Evolutionary conservation across 495 filamentous ascomycete genomes (phyloP).

Genomic region (Neurospora tetrasperma): DNA sequence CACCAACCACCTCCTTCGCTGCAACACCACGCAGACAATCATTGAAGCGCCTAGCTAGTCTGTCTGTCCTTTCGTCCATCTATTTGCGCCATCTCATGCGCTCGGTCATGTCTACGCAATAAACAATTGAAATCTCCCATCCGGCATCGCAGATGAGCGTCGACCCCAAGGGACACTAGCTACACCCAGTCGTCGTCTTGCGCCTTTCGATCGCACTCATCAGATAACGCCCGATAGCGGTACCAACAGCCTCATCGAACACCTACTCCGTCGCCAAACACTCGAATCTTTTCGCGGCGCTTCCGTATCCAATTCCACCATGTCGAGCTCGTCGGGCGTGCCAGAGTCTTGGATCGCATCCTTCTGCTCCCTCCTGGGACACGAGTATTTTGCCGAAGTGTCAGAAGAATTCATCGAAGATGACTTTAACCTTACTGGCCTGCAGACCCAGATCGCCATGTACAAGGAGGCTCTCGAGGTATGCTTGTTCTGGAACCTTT

Average conservation of each 20-base stretch:
- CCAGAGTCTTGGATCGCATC: slow-evolving; percentile 96
- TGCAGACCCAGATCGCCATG: slow-evolving; percentile 93
- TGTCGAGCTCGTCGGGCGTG: slow-evolving; percentile 68
- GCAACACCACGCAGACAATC: not conserved
- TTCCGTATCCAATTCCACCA: slow-evolving; percentile 11
- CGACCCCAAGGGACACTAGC: not conserved
- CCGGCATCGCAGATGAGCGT: not conserved
- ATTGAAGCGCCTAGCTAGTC: not conserved
- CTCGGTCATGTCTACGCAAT: slow-evolving; percentile 17
- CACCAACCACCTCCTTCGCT: not conserved
- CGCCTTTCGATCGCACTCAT: not conserved
- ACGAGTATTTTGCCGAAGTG: slow-evolving; percentile 98
- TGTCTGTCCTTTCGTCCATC: not conserved
- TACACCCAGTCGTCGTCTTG: not conserved
- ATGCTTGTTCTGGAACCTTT: slow-evolving; percentile 3
- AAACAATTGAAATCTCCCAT: not conserved
- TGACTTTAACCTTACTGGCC: slow-evolving; percentile 95
- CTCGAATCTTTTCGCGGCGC: not conserved
- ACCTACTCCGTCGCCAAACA: not conserved
- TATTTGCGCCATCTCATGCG: slow-evolving; percentile 6
- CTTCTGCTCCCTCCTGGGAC: slow-evolving; percentile 88
- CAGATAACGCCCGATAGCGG: not conserved
- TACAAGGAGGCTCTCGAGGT: slow-evolving; percentile 84
- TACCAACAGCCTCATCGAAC: not conserved
- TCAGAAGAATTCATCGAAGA: slow-evolving; percentile 99